Conservation (phyloP, 2,329 filamentous ascomycete species). For the Ophiostoma piceae region DNA sequence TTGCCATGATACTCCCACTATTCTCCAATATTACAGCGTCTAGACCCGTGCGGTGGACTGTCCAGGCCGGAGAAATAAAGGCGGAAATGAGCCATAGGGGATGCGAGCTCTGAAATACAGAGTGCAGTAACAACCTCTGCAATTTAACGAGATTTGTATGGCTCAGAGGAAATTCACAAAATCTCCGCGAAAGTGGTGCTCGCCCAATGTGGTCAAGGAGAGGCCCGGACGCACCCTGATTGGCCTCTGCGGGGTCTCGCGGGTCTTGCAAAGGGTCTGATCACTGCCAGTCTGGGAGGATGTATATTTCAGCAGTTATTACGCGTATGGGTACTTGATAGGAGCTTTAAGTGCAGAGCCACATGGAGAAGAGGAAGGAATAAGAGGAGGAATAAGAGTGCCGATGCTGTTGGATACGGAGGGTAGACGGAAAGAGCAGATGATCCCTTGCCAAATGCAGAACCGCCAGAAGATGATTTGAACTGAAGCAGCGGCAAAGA, state of each 20-base stretch:
- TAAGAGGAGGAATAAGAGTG: not conserved
- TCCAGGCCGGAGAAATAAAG: not conserved
- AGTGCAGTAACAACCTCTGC: not conserved
- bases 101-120: not conserved
- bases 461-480: not conserved
- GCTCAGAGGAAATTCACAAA: not conserved
- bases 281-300: not conserved
- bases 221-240: not conserved
- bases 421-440: not conserved
- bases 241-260: not conserved
- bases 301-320: not conserved
- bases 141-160: not conserved
- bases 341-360: not conserved
- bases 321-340: conserved; percentile 1
- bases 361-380: not conserved
- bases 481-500: not conserved
- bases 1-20: not conserved
- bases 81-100: conserved; percentile 6
- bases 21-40: not conserved
- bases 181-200: conserved; percentile 9
- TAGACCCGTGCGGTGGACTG: not conserved
- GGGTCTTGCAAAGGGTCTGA: not conserved
- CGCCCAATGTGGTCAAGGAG: conserved; percentile 8
- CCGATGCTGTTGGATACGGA: not conserved
- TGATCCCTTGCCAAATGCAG: not conserved